Conservation (phyloP, 768 basidiomycete species). For the Lepiota brunneoincarnata region DNA sequence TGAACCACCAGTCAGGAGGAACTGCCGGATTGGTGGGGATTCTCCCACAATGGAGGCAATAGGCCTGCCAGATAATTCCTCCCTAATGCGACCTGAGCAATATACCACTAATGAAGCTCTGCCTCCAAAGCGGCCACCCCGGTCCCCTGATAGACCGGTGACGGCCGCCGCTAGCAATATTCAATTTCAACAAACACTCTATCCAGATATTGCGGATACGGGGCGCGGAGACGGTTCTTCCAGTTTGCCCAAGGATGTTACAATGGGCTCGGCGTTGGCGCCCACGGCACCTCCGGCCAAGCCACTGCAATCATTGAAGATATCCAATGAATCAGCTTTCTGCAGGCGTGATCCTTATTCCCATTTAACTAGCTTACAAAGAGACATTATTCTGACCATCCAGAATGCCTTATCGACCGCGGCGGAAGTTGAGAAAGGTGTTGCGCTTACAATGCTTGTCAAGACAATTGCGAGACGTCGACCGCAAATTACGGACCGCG, state of each 20-base stretch:
- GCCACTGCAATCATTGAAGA: neutral
- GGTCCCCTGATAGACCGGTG: neutral
- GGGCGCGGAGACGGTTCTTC: too few species aligned
- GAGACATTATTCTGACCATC: conserved; percentile 20
- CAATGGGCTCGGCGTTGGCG: too few species aligned
- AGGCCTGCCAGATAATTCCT: neutral
- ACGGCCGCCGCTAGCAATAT: neutral
- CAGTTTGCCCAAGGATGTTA: too few species aligned
- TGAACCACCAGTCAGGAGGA: neutral
- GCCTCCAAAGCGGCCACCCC: conserved; percentile 17
- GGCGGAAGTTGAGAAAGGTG: neutral
- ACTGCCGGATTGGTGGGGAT: neutral
- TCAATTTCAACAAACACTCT: neutral
- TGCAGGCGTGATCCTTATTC: conserved; percentile 19
- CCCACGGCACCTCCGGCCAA: neutral
- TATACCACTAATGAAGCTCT: conserved; percentile 13
- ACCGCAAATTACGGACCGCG: neutral
- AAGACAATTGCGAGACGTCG: neutral
- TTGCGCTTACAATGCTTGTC: neutral
- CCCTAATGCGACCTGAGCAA: conserved; percentile 11
- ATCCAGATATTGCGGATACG: neutral
- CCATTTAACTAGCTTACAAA: conserved; percentile 17
- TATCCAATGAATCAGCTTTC: neutral
- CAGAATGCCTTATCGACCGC: neutral
- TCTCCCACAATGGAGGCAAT: neutral